phyloP scores from a whole-genome alignment of 1,284 basidiomycete species.

The Megacollybia platyphylla region DNA sequence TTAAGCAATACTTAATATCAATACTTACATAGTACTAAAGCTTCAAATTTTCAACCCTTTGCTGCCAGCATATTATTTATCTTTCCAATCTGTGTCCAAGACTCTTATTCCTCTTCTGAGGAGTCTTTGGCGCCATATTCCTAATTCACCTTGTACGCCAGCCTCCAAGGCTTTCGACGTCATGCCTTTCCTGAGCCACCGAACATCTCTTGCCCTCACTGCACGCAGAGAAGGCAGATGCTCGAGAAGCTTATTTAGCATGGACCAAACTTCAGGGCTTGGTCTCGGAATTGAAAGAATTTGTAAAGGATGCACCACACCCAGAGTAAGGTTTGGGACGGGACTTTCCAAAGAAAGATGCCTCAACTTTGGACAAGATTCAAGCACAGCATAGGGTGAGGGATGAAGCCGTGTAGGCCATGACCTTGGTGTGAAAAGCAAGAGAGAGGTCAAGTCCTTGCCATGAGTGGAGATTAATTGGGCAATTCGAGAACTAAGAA shows the following conservation, averaged over 20 bases:
- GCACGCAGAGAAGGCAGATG: constrained; percentile 40
- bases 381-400: constrained; percentile 41
- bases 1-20: too few species aligned
- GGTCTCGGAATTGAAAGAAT: constrained; percentile 66
- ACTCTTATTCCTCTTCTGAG: constrained; percentile 41
- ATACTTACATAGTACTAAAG: too few species aligned
- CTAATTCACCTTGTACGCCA: constrained; percentile 69
- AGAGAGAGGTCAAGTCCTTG: constrained; percentile 41
- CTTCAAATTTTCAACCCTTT: too few species aligned
- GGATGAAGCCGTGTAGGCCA: constrained; percentile 58
- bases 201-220: constrained; percentile 53
- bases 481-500: constrained; percentile 43
- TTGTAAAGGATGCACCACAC: constrained; percentile 31
- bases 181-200: constrained; percentile 59
- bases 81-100: constrained; percentile 58
- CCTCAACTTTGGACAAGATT: constrained; percentile 40
- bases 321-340: constrained; percentile 31
- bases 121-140: constrained; percentile 52
- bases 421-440: constrained; percentile 55
- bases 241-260: constrained; percentile 42
- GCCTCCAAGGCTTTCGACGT: constrained; percentile 49
- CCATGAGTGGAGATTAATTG: constrained; percentile 59
- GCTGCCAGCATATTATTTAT: constrained; percentile 9
- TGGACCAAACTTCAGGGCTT: constrained; percentile 35
- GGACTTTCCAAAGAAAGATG: constrained; percentile 62